These are phyloP conservation scores for Chaetomium sp. DNA, from an alignment of 2,329 filamentous ascomycete genomes.

Conservation along the genomic window DNA sequence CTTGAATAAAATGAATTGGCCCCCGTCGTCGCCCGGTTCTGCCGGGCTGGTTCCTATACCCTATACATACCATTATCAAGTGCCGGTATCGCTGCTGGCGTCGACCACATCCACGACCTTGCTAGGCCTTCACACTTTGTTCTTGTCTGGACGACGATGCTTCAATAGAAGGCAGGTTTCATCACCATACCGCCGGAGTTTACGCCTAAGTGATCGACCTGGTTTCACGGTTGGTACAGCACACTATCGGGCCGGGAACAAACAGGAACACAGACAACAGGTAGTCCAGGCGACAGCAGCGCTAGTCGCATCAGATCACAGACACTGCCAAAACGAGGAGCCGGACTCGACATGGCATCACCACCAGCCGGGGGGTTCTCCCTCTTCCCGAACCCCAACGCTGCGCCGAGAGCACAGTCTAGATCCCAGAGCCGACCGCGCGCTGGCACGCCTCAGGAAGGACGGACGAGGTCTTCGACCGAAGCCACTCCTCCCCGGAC, in stretches of 20 bases:
- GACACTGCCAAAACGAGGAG: background rate
- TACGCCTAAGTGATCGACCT: conserved; percentile 5
- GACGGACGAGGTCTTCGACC: conserved; percentile 12
- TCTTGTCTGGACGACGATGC: conserved; percentile 19
- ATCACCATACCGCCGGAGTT: background rate
- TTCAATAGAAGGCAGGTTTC: conserved; percentile 18
- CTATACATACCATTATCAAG: background rate
- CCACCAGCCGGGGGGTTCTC: conserved; percentile 44
- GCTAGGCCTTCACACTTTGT: background rate
- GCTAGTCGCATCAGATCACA: no score
- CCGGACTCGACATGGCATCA: conserved; percentile 32
- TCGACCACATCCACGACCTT: background rate
- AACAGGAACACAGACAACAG: background rate
- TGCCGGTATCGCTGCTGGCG: background rate
- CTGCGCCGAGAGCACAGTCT: conserved; percentile 34
- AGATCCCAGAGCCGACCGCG: conserved; percentile 37
- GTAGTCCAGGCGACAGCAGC: background rate
- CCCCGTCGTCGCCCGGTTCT: conserved; percentile 13
- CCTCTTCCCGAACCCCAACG: conserved; percentile 48
- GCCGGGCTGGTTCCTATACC: conserved; percentile 2
- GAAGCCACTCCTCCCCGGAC: conserved; percentile 29
- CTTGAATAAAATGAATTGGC: conserved; percentile 21
- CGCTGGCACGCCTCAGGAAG: conserved; percentile 32
- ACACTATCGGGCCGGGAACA: no score
- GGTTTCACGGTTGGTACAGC: conserved; percentile 2